Conservation (phyloP, 164 flowering plant genomes). For the Nymphaea thermarum region DNA sequence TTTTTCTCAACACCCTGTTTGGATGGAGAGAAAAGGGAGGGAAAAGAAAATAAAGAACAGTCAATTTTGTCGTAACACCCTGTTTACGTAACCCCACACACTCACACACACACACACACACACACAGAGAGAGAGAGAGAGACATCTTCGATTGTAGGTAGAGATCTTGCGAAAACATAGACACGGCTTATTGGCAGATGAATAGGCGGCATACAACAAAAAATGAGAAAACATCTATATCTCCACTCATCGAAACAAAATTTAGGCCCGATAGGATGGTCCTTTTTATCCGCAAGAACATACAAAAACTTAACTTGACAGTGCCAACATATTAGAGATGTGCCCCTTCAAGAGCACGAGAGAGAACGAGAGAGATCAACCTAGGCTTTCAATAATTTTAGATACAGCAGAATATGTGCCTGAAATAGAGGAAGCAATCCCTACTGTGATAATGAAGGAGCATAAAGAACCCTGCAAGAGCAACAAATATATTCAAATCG, state of each 20-base stretch:
- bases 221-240: too few species aligned
- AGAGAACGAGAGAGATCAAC: constrained; percentile 11
- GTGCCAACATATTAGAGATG: neutral
- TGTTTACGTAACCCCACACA: too few species aligned
- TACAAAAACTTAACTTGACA: neutral
- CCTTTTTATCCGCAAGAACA: neutral
- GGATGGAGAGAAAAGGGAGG: too few species aligned
- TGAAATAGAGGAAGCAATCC: constrained; percentile 40
- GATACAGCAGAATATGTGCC: constrained; percentile 69
- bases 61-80: too few species aligned
- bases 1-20: too few species aligned
- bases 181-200: neutral
- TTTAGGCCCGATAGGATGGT: neutral
- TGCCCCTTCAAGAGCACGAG: neutral
- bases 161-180: neutral
- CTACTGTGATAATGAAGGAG: constrained; percentile 44
- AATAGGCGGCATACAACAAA: neutral
- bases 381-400: constrained; percentile 46
- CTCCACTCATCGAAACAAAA: too few species aligned
- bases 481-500: neutral
- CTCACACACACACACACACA: neutral
- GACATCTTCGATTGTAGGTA: neutral
- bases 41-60: too few species aligned
- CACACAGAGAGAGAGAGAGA: neutral
- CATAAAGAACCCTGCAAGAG: constrained; percentile 48